Evolutionary conservation across 495 filamentous ascomycete genomes (phyloP), one percentile per base, ranked within the genome.

Genomic region (Daldinia vernicosa): DNA sequence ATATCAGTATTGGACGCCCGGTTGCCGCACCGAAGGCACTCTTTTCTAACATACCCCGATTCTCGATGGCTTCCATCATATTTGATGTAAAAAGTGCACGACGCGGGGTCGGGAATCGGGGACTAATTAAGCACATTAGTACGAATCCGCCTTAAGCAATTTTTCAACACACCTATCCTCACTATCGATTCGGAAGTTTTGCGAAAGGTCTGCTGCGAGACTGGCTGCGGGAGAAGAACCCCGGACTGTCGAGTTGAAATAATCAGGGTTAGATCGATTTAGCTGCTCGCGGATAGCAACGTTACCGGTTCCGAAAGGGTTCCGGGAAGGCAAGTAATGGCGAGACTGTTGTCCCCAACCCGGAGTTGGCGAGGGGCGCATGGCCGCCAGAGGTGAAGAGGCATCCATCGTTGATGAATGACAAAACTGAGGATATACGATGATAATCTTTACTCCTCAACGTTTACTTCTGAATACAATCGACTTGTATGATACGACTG

Each of bases 371-470:
- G 89, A 86, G 68, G 93, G 93, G 84, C 93, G 94, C 91, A 99
- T 92, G 40, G 94, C 93, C 76, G 95, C 95, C 74, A 97, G 81
- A 51, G 95, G 95, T 63, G 95, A 99, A 55, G 95, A 99, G 52
- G 90, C 90, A 81, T 97, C 92, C 93, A 99, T 97, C 32, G 28
- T 79, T 39, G 26, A 56, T 30, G 53, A 52, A 60, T 39, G 58
- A 64, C 5, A 58, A 43, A 43, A 43, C 7, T 57, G 50, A 63
- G 53, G 70, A 58, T 68, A 28, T 65, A 68, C 57, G 60, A 67
- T 69, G 60, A 60, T 71, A 75, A 71, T 3, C 66, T 61, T 71
- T 71, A 69, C 35, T 73, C 50, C 54, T 68, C 63, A 63, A 63
- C 56, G 53, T 56, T 65, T 71, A 66, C 57, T 69, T 56, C 61